These are phyloP conservation scores for Metschnikowia rubicola DNA, from an alignment of 805 yeast species.

Conservation along the genomic window DNA sequence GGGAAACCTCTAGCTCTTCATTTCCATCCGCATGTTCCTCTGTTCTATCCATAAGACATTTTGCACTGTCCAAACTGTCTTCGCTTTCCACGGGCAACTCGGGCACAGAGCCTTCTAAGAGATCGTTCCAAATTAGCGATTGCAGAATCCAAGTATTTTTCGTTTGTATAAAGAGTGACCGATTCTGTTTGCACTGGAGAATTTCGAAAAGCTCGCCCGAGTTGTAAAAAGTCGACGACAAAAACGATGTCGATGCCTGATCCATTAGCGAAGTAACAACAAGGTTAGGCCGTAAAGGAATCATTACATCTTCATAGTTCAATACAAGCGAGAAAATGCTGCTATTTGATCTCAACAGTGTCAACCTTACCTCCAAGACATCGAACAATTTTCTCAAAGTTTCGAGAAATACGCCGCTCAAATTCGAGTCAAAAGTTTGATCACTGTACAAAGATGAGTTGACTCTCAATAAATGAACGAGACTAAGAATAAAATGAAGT, in stretches of 20 bases:
- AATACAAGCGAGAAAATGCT: background rate
- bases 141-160: constrained; percentile 32
- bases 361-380: background rate
- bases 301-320: constrained; percentile 6
- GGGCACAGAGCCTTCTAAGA: too few relatives aligned
- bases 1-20: too few relatives aligned
- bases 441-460: background rate
- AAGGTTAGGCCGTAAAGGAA: constrained; percentile 15
- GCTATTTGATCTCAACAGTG: background rate
- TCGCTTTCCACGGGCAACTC: too few relatives aligned
- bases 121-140: too few relatives aligned
- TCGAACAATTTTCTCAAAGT: background rate
- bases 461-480: constrained; percentile 1
- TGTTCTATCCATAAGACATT: background rate
- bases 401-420: background rate
- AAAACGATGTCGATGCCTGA: constrained; percentile 7
- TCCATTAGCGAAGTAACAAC: constrained; percentile 10
- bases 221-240: constrained; percentile 7
- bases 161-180: constrained; percentile 17
- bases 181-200: constrained; percentile 20
- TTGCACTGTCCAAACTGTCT: too few relatives aligned
- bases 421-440: background rate
- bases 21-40: background rate
- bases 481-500: constrained; percentile 3
- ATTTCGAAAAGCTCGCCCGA: constrained; percentile 18